Base-by-base conservation (phyloP, 805 yeast genomes). In the Lachancea lanzarotensis region DNA sequence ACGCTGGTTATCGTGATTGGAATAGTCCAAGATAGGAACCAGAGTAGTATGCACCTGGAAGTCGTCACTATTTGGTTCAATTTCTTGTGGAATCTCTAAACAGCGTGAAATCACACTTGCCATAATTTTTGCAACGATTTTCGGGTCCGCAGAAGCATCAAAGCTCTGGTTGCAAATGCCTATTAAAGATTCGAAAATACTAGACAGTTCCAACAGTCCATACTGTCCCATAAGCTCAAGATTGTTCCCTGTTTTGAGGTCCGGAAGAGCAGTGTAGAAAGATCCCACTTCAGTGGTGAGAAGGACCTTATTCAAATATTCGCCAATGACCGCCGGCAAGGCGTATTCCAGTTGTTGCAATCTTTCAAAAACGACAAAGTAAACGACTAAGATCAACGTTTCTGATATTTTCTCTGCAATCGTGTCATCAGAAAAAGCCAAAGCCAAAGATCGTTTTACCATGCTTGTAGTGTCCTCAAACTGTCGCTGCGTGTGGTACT, bases 1-100 rank as follows among this genome's bases (percentile, higher is more conserved):
- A 22, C 52, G 33, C 17, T 57, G 60, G 45, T 67, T 68, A 35
- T 66, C 63, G 56, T 83, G 91, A 57, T 83, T 83, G 5, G 75
- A 84, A 68, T 76, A 83, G 59, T 83, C 91, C 26, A 83, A 53
- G 1, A 80, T 48, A 1, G 91, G 89, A 0, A 82, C 85, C 44
- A 83, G 57, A 0, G 85, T 74, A 0, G 79, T 70, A 40, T 75
- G 73, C 4, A 75, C 74, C 3, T 59, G 53, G 49, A 67, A 79
- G 36, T 72, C 76, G 11, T 68, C 73, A 6, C 54, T 49, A 1
- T 42, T 46, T 9, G 31, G 46, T 8, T 52, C 52, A 1, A 51
- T 50, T n/a, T 53, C 62, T 54, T 69, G 66, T 0, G 91, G 90
- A 2, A 83, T 81, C 55, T 82, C 89, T 39, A 82, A 65, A 0